These are phyloP conservation scores for Leptomonas seymouri DNA, from an alignment of 208 protist species.

Conservation along the genomic window DNA sequence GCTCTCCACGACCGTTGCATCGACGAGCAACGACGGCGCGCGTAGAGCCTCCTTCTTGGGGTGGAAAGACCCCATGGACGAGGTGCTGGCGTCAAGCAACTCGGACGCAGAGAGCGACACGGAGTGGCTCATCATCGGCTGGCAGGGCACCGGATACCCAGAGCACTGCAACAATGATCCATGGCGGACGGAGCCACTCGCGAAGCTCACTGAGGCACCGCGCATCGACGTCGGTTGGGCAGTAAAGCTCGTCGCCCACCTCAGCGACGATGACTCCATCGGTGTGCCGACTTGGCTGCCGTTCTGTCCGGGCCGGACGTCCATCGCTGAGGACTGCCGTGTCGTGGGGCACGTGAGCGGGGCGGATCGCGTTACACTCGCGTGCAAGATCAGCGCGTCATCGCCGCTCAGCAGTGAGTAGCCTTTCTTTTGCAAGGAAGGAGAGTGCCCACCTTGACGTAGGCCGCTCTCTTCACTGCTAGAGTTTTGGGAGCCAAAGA, in stretches of 20 bases:
- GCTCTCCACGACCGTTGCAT: background rate
- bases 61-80: conserved; percentile 10
- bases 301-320: background rate
- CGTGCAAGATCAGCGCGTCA: conserved; percentile 6
- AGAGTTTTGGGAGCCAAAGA: conserved; percentile 12
- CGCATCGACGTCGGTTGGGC: conserved; percentile 30
- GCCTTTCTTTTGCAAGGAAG: conserved; percentile 23
- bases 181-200: conserved; percentile 27
- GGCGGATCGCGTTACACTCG: background rate
- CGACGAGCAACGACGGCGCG: conserved; percentile 1
- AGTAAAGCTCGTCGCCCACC: conserved; percentile 18
- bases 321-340: conserved; percentile 17
- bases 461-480: conserved; percentile 27
- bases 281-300: conserved; percentile 3
- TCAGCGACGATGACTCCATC: conserved; percentile 6
- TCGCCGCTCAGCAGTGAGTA: conserved; percentile 18
- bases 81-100: conserved; percentile 5
- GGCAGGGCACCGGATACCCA: conserved; percentile 15
- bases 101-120: conserved; percentile 10
- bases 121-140: conserved; percentile 16
- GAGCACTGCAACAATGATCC: conserved; percentile 11
- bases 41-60: conserved; percentile 10
- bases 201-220: conserved; percentile 25
- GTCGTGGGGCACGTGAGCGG: background rate
- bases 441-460: conserved; percentile 31